Conservation (phyloP, 2,329 filamentous ascomycete species). For the Fusarium hostae region DNA sequence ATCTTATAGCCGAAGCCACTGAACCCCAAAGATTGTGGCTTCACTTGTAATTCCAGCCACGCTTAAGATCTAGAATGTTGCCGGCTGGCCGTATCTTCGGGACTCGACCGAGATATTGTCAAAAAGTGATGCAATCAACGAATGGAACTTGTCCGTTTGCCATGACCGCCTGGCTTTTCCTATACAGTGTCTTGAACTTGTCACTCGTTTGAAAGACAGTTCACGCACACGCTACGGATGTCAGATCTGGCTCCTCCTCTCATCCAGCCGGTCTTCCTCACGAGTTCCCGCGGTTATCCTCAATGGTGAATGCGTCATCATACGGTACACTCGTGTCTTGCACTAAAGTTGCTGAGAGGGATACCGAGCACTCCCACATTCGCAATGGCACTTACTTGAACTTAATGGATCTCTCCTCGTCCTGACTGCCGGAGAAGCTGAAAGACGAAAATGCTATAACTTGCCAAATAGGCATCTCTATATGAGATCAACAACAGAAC, state of each 20-base stretch:
- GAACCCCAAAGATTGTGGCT: constrained; percentile 18
- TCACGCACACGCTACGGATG: background rate
- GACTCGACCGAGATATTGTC: constrained; percentile 41
- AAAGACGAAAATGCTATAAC: background rate
- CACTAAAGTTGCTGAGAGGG: background rate
- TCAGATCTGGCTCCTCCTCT: constrained; percentile 25
- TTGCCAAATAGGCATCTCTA: background rate
- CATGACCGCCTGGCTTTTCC: background rate
- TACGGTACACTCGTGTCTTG: background rate
- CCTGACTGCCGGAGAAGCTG: background rate
- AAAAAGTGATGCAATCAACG: constrained; percentile 16
- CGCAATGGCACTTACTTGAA: background rate
- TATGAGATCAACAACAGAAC: background rate
- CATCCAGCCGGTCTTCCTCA: constrained; percentile 28
- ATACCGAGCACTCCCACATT: background rate
- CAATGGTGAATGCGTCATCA: background rate
- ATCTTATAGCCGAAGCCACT: constrained; percentile 44
- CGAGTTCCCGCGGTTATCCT: constrained; percentile 41
- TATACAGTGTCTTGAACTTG: constrained; percentile 5
- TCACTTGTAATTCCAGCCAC: constrained; percentile 11
- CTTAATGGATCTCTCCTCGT: background rate
- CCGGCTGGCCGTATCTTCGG: constrained; percentile 38
- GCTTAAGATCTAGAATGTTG: background rate
- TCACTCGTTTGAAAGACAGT: background rate
- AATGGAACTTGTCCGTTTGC: constrained; percentile 26